Evolutionary conservation across 306 rosid species (phyloP).

Genomic region (Fragaria vesca): DNA sequence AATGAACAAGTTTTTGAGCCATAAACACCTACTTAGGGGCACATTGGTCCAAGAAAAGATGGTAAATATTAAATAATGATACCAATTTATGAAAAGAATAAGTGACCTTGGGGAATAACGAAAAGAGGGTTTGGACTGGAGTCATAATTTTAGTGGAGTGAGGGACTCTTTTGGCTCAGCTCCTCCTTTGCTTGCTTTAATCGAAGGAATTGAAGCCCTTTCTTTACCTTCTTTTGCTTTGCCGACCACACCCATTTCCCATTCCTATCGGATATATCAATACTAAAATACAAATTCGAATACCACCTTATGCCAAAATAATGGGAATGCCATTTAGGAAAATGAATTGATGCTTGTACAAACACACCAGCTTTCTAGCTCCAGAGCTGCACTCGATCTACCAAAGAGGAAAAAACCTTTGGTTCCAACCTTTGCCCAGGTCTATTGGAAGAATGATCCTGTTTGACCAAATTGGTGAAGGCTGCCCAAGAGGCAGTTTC

Average conservation of each 20-base stretch:
- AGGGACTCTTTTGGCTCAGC: background rate
- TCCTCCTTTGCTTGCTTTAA: slow-evolving; percentile 32
- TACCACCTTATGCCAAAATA: background rate
- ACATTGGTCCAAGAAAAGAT: slow-evolving; percentile 2
- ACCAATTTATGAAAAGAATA: slow-evolving; percentile 24
- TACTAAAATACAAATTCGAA: background rate
- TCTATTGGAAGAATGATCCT: too few species aligned
- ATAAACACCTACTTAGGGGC: background rate
- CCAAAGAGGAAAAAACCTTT: background rate
- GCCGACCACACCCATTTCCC: slow-evolving; percentile 32
- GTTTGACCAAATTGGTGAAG: too few species aligned
- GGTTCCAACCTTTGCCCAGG: too few species aligned
- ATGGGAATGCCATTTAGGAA: background rate
- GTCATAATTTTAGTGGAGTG: slow-evolving; percentile 15
- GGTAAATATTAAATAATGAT: background rate
- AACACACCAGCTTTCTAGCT: background rate
- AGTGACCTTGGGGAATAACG: slow-evolving; percentile 27
- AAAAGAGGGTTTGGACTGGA: slow-evolving; percentile 23
- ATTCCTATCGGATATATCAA: background rate
- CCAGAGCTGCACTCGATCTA: background rate
- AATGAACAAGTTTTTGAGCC: background rate
- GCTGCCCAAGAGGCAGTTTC: too few species aligned
- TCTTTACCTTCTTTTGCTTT: slow-evolving; percentile 20
- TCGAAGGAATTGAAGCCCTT: slow-evolving; percentile 40
- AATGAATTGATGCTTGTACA: background rate